Evolutionary conservation across 345 rosid genomes (phyloP).

Genomic region (Adansonia digitata): DNA sequence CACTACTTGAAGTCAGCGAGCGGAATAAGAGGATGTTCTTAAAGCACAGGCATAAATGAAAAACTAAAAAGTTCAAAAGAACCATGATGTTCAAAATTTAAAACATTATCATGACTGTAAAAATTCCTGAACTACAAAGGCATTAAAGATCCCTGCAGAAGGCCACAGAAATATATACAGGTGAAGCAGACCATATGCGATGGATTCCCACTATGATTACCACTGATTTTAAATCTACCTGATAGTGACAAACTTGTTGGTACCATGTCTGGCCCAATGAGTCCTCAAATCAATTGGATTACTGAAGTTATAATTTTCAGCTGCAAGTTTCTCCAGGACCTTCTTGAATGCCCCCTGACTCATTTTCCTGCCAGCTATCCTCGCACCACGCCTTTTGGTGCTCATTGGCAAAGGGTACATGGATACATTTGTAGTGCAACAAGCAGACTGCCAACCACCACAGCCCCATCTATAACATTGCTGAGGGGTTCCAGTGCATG

Average conservation of each 20-base stretch:
- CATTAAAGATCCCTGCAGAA: conserved; percentile 37
- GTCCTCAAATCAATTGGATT: conserved; percentile 83
- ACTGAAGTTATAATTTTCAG: conserved; percentile 75
- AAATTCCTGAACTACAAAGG: conserved; percentile 33
- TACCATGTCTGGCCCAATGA: conserved; percentile 99
- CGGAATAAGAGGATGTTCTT: conserved; percentile 22
- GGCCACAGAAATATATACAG: conserved; percentile 44
- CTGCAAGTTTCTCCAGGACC: conserved; percentile 90
- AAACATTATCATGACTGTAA: conserved; percentile 20
- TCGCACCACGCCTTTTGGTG: conserved; percentile 90
- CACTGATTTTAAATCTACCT: conserved; percentile 51
- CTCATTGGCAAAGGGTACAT: conserved; percentile 96
- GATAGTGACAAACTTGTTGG: conserved; percentile 98
- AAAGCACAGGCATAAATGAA: conserved; percentile 30
- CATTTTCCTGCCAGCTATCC: conserved; percentile 98
- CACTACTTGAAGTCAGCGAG: conserved; percentile 33
- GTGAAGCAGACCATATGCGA: conserved; percentile 37
- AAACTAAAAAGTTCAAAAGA: conserved; percentile 24
- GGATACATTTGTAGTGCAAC: conserved; percentile 86
- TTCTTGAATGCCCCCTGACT: conserved; percentile 98
- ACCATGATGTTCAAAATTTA: conserved; percentile 17
- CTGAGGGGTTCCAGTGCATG: conserved; percentile 87
- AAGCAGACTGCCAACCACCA: conserved; percentile 99
- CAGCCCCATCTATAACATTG: conserved; percentile 99
- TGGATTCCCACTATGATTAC: conserved; percentile 14